Evolutionary conservation across 2,329 filamentous ascomycete species (phyloP).

Genomic region (Trichophyton rubrum): DNA sequence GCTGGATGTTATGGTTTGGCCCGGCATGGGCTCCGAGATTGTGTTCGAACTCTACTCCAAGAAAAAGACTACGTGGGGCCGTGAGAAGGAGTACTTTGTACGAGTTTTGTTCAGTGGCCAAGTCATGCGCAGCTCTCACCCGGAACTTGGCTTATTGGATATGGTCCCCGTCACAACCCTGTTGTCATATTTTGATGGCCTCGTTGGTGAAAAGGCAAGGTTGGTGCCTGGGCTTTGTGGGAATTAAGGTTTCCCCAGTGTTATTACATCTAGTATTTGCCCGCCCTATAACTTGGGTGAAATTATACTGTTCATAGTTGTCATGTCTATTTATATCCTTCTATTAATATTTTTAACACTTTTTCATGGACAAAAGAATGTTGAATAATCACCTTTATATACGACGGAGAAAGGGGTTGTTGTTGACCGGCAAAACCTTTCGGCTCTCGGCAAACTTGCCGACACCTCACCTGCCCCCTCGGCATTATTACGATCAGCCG

Average conservation of each 20-base stretch:
- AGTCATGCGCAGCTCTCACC: slow-evolving; percentile 54
- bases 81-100: slow-evolving; percentile 37
- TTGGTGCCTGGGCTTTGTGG: slow-evolving; percentile 32
- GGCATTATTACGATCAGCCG: background rate
- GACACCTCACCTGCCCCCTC: background rate
- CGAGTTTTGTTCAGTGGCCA: slow-evolving; percentile 60
- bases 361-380: too few relatives aligned
- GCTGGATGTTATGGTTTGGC: slow-evolving; percentile 67
- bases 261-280: background rate
- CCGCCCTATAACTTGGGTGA: too few relatives aligned
- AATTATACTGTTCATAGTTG: too few relatives aligned
- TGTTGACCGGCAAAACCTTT: background rate
- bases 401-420: background rate
- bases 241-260: background rate
- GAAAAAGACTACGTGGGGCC: slow-evolving; percentile 20
- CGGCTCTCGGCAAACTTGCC: background rate
- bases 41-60: slow-evolving; percentile 60
- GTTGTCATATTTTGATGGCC: slow-evolving; percentile 56
- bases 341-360: too few relatives aligned
- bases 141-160: slow-evolving; percentile 53
- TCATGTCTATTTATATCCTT: too few relatives aligned
- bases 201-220: slow-evolving; percentile 45
- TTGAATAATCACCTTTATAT: too few relatives aligned
- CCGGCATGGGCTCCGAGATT: slow-evolving; percentile 68
- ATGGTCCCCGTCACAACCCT: slow-evolving; percentile 57